These are phyloP conservation scores for Globisporangium nodosum DNA, from an alignment of 352 stramenopile species.

Conservation along the genomic window DNA sequence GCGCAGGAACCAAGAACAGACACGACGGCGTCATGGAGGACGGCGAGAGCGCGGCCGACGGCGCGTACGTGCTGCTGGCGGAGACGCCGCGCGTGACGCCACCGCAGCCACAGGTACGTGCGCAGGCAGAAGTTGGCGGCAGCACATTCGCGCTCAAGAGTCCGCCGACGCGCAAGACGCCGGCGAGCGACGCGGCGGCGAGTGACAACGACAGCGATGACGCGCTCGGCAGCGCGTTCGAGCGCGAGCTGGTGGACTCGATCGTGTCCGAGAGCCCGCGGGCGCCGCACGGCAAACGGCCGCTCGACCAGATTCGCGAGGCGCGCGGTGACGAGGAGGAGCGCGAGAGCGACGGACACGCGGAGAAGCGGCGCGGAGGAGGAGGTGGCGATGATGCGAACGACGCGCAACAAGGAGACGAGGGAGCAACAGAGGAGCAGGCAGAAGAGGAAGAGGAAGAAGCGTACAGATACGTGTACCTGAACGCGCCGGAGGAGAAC, in stretches of 20 bases:
- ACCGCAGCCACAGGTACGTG: neutral
- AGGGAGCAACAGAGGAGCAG: neutral
- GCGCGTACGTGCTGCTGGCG: constrained; percentile 15
- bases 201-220: neutral
- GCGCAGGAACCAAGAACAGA: too few relatives aligned
- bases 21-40: neutral
- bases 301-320: constrained; percentile 18
- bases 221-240: constrained; percentile 7
- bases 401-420: neutral
- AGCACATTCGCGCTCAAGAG: constrained; percentile 8
- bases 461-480: constrained; percentile 58
- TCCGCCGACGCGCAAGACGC: constrained; percentile 3
- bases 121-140: neutral
- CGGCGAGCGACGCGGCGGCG: too few relatives aligned
- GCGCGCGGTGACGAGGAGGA: constrained; percentile 3
- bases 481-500: constrained; percentile 67
- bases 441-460: constrained; percentile 28
- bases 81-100: constrained; percentile 6
- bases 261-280: constrained; percentile 18
- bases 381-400: neutral
- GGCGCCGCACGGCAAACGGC: neutral
- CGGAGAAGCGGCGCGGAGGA: neutral
- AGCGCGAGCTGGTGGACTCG: constrained; percentile 11
- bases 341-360: neutral
- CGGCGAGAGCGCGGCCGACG: constrained; percentile 9